phyloP scores from a whole-genome alignment of 2,329 filamentous ascomycete genomes.

The Didymella exigua region DNA sequence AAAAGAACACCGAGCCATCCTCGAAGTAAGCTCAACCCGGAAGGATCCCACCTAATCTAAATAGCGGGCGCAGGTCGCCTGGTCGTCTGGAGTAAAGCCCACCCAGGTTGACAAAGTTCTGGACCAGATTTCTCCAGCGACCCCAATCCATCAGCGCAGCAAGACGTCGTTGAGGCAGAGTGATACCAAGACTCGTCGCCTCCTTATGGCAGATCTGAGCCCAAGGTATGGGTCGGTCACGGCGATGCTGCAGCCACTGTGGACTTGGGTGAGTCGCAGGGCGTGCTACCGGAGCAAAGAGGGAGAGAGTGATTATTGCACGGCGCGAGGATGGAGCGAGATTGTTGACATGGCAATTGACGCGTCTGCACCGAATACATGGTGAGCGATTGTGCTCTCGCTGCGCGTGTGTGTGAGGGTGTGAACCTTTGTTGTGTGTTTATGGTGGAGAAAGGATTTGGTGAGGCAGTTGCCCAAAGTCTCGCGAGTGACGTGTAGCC shows the following conservation, averaged over 20 bases:
- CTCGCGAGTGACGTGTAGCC: constrained; percentile 3
- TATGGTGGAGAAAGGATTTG: constrained; percentile 2
- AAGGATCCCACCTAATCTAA: background rate
- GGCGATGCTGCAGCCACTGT: background rate
- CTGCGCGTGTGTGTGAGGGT: background rate
- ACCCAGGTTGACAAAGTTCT: constrained; percentile 24
- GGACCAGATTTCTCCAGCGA: background rate
- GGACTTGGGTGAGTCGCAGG: background rate
- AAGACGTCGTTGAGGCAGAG: background rate
- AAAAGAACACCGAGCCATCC: constrained; percentile 30
- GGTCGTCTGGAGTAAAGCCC: constrained; percentile 10
- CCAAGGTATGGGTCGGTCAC: background rate
- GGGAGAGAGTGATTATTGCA: background rate
- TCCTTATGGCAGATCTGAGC: background rate
- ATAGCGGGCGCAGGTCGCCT: background rate
- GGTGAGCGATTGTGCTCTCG: background rate
- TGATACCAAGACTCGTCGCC: background rate
- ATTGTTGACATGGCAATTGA: background rate
- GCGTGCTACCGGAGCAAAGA: background rate
- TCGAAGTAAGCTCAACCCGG: constrained; percentile 31
- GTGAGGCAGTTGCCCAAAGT: constrained; percentile 2
- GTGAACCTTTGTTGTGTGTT: constrained; percentile 1
- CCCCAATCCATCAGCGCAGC: background rate
- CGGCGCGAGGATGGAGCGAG: background rate
- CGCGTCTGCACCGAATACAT: background rate